phyloP scores from a whole-genome alignment of 257 asterid species.

The Eustoma russellianum region DNA sequence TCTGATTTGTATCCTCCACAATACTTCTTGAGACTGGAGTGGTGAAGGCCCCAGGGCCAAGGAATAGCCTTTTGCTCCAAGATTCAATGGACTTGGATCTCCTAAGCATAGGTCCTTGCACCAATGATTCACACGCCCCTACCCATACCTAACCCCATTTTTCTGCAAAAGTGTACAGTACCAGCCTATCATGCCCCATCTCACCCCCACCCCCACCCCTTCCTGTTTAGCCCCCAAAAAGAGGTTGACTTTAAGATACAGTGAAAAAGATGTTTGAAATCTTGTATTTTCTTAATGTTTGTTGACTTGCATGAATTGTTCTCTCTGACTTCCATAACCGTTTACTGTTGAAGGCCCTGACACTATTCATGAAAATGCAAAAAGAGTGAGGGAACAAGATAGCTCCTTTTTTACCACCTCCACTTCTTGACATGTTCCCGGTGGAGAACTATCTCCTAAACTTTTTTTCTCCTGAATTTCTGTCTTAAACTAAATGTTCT shows the following conservation, averaged over 20 bases:
- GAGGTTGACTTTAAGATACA: neutral
- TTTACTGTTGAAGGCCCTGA: neutral
- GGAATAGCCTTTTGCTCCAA: too few relatives aligned
- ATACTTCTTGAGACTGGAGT: too few relatives aligned
- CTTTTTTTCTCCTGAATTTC: too few relatives aligned
- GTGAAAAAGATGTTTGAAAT: conserved; percentile 4
- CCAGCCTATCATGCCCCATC: too few relatives aligned
- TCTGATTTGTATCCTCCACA: too few relatives aligned
- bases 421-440: too few relatives aligned
- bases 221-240: too few relatives aligned
- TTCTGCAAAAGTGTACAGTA: too few relatives aligned
- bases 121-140: neutral
- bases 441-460: too few relatives aligned
- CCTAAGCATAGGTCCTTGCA: conserved; percentile 11
- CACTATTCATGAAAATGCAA: neutral
- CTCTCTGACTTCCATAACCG: neutral
- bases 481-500: too few relatives aligned
- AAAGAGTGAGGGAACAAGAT: neutral
- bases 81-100: conserved; percentile 7
- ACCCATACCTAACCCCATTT: too few relatives aligned
- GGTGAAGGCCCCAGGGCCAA: too few relatives aligned
- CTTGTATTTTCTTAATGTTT: neutral
- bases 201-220: neutral
- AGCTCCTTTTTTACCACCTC: neutral
- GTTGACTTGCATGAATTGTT: neutral